phyloP scores from a whole-genome alignment of 2,329 filamentous ascomycete species.

The Corinectria fuckeliana region DNA sequence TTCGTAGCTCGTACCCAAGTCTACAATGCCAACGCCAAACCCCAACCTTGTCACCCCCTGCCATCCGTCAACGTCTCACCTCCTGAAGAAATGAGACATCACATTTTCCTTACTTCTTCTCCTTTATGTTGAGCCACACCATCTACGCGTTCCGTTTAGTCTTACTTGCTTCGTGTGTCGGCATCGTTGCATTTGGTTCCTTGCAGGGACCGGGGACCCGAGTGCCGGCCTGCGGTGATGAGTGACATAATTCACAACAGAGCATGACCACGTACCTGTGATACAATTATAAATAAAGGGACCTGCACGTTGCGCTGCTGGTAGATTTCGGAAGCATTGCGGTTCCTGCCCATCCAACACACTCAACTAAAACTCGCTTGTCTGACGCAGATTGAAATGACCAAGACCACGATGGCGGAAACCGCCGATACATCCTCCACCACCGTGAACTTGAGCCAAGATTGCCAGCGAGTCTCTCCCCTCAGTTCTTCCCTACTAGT shows the following conservation, averaged over 20 bases:
- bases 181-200: neutral
- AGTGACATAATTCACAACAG: too few relatives aligned
- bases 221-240: neutral
- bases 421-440: neutral
- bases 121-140: neutral
- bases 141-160: too few relatives aligned
- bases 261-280: neutral
- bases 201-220: neutral
- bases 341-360: neutral
- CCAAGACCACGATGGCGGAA: neutral
- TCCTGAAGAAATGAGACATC: neutral
- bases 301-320: too few relatives aligned
- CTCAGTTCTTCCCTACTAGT: too few relatives aligned
- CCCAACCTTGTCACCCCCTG: neutral
- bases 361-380: neutral
- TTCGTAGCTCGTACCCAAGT: too few relatives aligned
- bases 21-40: neutral
- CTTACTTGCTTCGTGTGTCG: neutral
- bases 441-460: neutral
- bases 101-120: neutral
- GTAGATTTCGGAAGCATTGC: neutral
- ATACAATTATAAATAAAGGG: neutral
- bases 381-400: neutral
- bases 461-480: neutral
- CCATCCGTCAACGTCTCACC: neutral